Evolutionary conservation across 2,329 filamentous ascomycete genomes (phyloP).

Genomic region (Arthrocladium fulminans): DNA sequence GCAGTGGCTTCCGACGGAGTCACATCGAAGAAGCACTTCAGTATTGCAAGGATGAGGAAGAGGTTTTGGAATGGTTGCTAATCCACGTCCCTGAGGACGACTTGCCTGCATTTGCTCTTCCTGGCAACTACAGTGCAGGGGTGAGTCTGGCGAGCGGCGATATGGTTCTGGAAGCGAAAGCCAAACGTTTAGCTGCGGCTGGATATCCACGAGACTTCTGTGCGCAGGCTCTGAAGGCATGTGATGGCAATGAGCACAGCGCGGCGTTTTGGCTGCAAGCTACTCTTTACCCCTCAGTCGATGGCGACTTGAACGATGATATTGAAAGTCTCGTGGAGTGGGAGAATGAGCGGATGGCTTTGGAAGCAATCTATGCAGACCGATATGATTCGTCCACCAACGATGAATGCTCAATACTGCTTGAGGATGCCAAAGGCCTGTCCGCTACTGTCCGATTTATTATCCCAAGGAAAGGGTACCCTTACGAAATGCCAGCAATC

Average conservation of each 20-base stretch:
- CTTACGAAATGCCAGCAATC: slow-evolving; percentile 52
- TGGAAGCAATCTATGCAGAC: slow-evolving; percentile 80
- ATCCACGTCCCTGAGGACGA: slow-evolving; percentile 97
- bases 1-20: slow-evolving; percentile 77
- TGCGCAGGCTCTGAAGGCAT: slow-evolving; percentile 63
- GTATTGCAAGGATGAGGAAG: slow-evolving; percentile 83
- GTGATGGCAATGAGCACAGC: slow-evolving; percentile 60
- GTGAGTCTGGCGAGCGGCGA: slow-evolving; percentile 78
- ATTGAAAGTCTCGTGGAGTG: slow-evolving; percentile 49
- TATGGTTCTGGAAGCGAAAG: slow-evolving; percentile 67
- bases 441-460: slow-evolving; percentile 52
- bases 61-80: slow-evolving; percentile 89
- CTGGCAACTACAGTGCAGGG: slow-evolving; percentile 83
- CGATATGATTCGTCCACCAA: slow-evolving; percentile 54
- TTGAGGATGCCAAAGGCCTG: slow-evolving; percentile 36
- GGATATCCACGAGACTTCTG: slow-evolving; percentile 84
- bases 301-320: background rate
- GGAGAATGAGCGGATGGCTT: slow-evolving; percentile 74
- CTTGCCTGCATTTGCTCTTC: slow-evolving; percentile 82
- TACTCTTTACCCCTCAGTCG: slow-evolving; percentile 39
- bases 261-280: slow-evolving; percentile 74
- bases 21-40: slow-evolving; percentile 82
- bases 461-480: slow-evolving; percentile 61
- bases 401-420: slow-evolving; percentile 60
- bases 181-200: slow-evolving; percentile 70